Conservation (phyloP, 2,329 filamentous ascomycete genomes). For the Neurospora crassa region DNA sequence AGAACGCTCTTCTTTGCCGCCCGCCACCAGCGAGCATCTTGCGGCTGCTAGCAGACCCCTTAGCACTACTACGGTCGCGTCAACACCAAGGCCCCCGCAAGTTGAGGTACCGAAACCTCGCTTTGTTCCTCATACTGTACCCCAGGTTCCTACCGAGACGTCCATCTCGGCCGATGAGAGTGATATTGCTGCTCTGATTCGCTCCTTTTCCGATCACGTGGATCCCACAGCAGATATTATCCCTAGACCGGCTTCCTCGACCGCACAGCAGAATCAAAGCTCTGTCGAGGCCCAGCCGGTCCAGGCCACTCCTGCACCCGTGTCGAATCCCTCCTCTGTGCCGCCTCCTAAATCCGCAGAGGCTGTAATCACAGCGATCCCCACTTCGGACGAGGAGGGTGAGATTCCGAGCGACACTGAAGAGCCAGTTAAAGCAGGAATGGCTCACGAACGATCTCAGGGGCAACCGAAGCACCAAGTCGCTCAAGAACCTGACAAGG, state of each 20-base stretch:
- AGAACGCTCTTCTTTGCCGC: background rate
- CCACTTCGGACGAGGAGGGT: background rate
- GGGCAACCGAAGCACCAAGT: background rate
- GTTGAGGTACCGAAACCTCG: background rate
- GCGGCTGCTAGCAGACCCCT: background rate
- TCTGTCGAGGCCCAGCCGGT: background rate
- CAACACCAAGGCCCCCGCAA: background rate
- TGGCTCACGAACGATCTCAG: background rate
- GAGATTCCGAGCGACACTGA: background rate
- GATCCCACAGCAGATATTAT: background rate
- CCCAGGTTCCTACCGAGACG: background rate
- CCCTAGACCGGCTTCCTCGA: background rate
- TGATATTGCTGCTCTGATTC: conserved; percentile 15
- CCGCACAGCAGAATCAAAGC: background rate
- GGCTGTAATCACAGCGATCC: background rate
- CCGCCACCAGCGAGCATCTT: background rate
- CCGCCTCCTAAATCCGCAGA: background rate
- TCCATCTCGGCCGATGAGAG: conserved; percentile 10
- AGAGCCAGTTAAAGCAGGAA: background rate
- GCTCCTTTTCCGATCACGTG: conserved; percentile 8
- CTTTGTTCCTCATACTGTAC: conserved; percentile 2
- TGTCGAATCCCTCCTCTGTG: background rate
- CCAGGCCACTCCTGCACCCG: background rate
- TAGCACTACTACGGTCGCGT: background rate
- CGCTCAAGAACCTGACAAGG: background rate